These are phyloP conservation scores for Evernia prunastri DNA, from an alignment of 495 filamentous ascomycete species.

Conservation along the genomic window DNA sequence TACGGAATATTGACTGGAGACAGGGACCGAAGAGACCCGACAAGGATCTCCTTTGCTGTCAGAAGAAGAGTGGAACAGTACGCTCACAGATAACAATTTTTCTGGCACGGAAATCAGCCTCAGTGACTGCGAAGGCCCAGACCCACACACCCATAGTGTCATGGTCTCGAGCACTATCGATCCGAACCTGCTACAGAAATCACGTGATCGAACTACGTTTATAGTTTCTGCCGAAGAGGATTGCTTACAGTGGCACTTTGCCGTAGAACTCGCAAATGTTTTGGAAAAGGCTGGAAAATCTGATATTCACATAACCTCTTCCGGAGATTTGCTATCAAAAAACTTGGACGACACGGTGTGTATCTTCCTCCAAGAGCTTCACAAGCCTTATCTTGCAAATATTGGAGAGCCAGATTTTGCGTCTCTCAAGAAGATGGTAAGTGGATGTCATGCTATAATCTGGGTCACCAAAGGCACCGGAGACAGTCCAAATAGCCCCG, in stretches of 20 bases:
- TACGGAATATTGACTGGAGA: too few relatives aligned
- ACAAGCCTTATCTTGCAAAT: slow-evolving; percentile 1
- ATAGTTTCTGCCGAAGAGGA: not conserved
- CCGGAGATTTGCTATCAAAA: not conserved
- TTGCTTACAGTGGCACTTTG: too few relatives aligned
- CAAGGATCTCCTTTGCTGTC: too few relatives aligned
- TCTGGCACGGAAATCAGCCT: too few relatives aligned
- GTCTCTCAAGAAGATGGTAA: not conserved
- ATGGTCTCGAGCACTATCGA: not conserved
- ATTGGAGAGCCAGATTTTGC: not conserved
- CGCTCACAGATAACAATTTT: too few relatives aligned
- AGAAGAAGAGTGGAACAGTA: too few relatives aligned
- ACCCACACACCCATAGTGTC: not conserved
- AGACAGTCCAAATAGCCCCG: slow-evolving; percentile 13
- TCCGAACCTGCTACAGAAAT: not conserved
- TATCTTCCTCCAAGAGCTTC: not conserved
- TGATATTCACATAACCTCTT: not conserved
- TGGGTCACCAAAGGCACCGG: slow-evolving; percentile 37
- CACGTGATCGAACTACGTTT: not conserved
- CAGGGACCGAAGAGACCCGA: too few relatives aligned
- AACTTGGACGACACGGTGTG: not conserved
- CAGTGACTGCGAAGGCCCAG: too few relatives aligned
- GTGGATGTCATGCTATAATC: slow-evolving; percentile 27
- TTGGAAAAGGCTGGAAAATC: not conserved
- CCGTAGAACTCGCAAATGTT: too few relatives aligned